phyloP scores from a whole-genome alignment of 202 grass and related monocot species.

The Eragrostis tef region DNA sequence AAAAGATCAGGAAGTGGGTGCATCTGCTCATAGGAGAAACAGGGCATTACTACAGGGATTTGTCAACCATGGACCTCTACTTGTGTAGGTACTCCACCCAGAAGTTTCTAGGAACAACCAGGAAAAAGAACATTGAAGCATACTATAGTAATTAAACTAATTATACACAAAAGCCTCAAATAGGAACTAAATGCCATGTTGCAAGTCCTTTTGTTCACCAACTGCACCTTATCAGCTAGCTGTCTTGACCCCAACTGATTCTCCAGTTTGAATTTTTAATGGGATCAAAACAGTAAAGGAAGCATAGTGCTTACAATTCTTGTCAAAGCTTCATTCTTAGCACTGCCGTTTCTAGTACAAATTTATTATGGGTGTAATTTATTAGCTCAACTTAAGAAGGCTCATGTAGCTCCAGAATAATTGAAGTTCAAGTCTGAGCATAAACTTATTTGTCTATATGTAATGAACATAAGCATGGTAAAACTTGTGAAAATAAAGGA shows the following conservation, averaged over 20 bases:
- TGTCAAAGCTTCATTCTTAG: not conserved
- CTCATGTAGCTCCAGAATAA: not conserved
- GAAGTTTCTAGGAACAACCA: not conserved
- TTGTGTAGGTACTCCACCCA: not conserved
- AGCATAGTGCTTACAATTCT: not conserved
- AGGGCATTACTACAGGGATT: not conserved
- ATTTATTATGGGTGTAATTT: slow-evolving; percentile 16
- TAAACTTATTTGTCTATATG: not conserved
- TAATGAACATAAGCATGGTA: not conserved
- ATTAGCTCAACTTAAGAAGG: not conserved
- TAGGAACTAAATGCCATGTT: not conserved
- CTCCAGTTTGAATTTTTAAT: not conserved
- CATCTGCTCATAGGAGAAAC: not conserved
- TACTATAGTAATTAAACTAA: not conserved
- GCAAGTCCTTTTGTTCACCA: not conserved
- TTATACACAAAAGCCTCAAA: not conserved
- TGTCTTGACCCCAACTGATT: not conserved
- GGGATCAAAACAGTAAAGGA: not conserved
- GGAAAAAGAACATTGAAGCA: not conserved
- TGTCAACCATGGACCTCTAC: not conserved
- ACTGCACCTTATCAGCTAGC: slow-evolving; percentile 4
- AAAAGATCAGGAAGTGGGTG: not conserved
- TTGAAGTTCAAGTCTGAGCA: not conserved
- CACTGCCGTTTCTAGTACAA: too few relatives aligned
- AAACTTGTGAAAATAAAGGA: not conserved